A percentile compares a stretch with the other conserved stretches of the same genome.
Evolutionary conservation across 2,329 filamentous ascomycete species (phyloP).

Genomic region (Penicillium sp.): DNA sequence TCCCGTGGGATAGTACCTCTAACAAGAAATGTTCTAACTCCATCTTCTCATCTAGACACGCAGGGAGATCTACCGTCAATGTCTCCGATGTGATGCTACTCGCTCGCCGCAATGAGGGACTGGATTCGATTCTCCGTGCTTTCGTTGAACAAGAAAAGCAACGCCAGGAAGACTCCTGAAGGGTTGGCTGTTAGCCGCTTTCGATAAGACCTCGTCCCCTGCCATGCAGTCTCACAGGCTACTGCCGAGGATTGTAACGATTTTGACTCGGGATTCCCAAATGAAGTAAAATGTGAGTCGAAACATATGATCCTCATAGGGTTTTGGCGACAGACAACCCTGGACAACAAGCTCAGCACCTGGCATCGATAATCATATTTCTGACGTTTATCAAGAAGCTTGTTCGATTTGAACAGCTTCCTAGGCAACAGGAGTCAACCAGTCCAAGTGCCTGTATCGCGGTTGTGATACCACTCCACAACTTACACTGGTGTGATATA

Average conservation of each 20-base stretch:
- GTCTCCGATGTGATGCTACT: constrained; percentile 86
- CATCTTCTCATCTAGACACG: constrained; percentile 62
- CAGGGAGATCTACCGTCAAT: constrained; percentile 73
- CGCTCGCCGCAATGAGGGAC: constrained; percentile 78
- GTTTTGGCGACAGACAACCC: not conserved
- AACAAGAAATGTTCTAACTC: constrained; percentile 9
- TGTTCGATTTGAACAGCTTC: not conserved
- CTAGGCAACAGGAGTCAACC: not conserved
- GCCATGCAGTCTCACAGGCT: not conserved
- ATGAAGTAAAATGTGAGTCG: not conserved
- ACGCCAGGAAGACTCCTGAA: constrained; percentile 25
- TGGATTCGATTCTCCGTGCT: constrained; percentile 66
- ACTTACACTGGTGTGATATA: not conserved
- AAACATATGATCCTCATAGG: not conserved
- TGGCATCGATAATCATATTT: not conserved
- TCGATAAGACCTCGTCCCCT: not conserved
- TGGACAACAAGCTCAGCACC: too few species aligned
- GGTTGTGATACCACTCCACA: not conserved
- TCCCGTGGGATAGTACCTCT: not conserved
- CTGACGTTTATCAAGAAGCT: not conserved
- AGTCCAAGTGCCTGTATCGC: not conserved
- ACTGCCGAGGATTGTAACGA: not conserved
- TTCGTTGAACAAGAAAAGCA: constrained; percentile 32
- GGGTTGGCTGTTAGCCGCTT: not conserved
- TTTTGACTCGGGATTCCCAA: not conserved